These are phyloP conservation scores for Daldinia sp. DNA, from an alignment of 2,329 filamentous ascomycete species.

Conservation along the genomic window DNA sequence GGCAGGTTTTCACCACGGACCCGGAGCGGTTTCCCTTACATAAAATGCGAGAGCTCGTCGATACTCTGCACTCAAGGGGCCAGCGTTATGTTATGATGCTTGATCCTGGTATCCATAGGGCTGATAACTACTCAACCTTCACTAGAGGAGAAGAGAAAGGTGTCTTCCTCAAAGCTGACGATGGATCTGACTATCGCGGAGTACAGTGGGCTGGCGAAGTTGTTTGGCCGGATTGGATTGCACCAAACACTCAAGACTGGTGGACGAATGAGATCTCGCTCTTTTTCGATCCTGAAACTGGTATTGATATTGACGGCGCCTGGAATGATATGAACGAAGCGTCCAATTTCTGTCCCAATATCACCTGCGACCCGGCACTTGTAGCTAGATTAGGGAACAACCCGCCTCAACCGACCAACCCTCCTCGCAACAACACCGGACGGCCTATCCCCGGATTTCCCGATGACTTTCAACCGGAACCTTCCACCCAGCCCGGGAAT, in stretches of 20 bases:
- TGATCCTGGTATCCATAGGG: slow-evolving; percentile 64
- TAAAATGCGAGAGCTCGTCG: slow-evolving; percentile 68
- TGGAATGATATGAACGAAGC: slow-evolving; percentile 75
- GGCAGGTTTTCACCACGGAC: slow-evolving; percentile 67
- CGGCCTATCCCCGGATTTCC: slow-evolving; percentile 69
- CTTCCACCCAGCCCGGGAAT: not conserved
- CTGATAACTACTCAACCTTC: slow-evolving; percentile 48
- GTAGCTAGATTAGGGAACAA: slow-evolving; percentile 33
- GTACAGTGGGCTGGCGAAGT: slow-evolving; percentile 75
- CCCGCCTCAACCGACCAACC: slow-evolving; percentile 64
- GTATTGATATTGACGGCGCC: slow-evolving; percentile 74
- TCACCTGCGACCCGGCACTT: slow-evolving; percentile 41
- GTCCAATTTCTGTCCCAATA: slow-evolving; percentile 53
- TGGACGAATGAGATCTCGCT: slow-evolving; percentile 69
- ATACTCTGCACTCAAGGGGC: slow-evolving; percentile 68
- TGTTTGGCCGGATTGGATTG: slow-evolving; percentile 75
- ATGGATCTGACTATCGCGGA: slow-evolving; percentile 61
- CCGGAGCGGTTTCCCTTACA: slow-evolving; percentile 64
- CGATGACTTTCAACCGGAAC: slow-evolving; percentile 66
- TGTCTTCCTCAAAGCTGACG: slow-evolving; percentile 54
- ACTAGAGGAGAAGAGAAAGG: slow-evolving; percentile 55
- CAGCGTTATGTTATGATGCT: slow-evolving; percentile 76
- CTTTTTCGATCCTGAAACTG: slow-evolving; percentile 67
- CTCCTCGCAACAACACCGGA: slow-evolving; percentile 57
- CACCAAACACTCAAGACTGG: slow-evolving; percentile 66